Conservation (phyloP, 148 eudicot genomes). For the Rhododendron molle region DNA sequence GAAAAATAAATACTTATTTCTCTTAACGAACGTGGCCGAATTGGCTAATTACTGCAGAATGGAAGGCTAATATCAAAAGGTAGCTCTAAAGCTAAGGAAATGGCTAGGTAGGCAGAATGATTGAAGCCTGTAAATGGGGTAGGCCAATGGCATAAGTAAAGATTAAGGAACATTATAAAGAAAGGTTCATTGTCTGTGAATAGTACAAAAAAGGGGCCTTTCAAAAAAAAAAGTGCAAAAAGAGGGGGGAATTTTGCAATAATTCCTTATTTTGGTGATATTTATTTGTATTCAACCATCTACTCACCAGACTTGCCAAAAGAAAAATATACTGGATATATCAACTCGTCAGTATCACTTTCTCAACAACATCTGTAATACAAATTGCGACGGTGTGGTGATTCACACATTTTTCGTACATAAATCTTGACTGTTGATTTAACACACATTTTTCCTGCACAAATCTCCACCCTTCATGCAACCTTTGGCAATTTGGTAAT, state of each 20-base stretch:
- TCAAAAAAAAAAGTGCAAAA: background rate
- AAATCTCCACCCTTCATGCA: too few relatives aligned
- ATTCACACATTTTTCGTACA: too few relatives aligned
- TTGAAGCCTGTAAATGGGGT: constrained; percentile 4
- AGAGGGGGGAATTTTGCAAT: background rate
- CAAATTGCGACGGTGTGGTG: too few relatives aligned
- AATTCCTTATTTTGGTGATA: background rate
- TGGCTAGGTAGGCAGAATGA: constrained; percentile 3
- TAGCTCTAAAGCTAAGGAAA: constrained; percentile 5
- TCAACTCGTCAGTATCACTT: background rate
- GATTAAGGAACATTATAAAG: constrained; percentile 15
- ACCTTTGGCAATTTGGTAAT: too few relatives aligned
- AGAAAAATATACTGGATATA: too few relatives aligned
- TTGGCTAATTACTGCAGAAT: background rate
- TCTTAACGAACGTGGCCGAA: too few relatives aligned
- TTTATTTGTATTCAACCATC: background rate
- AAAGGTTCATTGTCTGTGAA: background rate
- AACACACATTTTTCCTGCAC: too few relatives aligned
- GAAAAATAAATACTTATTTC: too few relatives aligned
- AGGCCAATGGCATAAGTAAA: constrained; percentile 14
- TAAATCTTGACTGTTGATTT: too few relatives aligned
- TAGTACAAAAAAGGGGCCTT: background rate
- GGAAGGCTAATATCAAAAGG: background rate
- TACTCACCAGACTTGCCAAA: background rate
- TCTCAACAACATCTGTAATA: too few relatives aligned